Evolutionary conservation across 2,329 filamentous ascomycete species (phyloP).

Genomic region (Xylaria polymorpha): DNA sequence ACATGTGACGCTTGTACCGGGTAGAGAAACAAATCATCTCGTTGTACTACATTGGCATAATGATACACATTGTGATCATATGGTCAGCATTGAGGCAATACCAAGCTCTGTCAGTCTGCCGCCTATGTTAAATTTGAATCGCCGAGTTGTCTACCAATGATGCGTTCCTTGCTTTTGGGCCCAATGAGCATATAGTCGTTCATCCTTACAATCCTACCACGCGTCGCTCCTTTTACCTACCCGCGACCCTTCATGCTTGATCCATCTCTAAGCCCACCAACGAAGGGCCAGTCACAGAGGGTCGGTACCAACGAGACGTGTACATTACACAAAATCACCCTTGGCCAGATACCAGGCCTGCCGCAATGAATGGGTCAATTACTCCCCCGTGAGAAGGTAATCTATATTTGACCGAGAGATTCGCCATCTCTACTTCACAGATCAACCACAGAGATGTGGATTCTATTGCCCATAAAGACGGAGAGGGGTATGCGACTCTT

Average conservation of each 20-base stretch:
- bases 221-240: neutral
- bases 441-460: neutral
- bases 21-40: constrained; percentile 8
- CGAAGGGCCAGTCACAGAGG: neutral
- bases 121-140: neutral
- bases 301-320: neutral
- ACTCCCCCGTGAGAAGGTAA: neutral
- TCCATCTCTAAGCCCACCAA: neutral
- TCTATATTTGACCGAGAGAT: constrained; percentile 2
- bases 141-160: neutral
- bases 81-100: neutral
- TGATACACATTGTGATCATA: constrained; percentile 11
- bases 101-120: neutral
- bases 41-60: neutral
- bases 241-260: neutral
- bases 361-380: constrained; percentile 14
- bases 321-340: neutral
- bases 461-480: constrained; percentile 3
- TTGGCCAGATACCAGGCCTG: neutral
- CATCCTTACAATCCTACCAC: neutral
- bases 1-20: constrained; percentile 18
- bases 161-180: neutral
- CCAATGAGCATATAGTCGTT: neutral
- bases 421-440: neutral
- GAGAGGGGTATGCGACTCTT: constrained; percentile 16